Base-by-base conservation (phyloP, 1,284 basidiomycete species). In the Microbotryum saponariae region DNA sequence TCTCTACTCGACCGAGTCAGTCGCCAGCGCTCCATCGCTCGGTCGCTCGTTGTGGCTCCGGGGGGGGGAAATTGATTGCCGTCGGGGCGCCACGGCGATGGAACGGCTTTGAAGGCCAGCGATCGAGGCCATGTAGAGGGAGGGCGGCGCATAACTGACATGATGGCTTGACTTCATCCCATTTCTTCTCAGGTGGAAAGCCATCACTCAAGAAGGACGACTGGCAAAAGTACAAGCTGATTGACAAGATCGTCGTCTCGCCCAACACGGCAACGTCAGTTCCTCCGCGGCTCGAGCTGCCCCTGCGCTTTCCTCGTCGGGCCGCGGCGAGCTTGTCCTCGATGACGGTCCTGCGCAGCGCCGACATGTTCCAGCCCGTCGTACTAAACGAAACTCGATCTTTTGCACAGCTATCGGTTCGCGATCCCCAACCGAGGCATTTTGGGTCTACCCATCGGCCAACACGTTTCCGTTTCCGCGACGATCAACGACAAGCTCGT, bases 391-490 rank as follows among this genome's bases (percentile, higher is more conserved):
- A 10, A 0, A 14, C 37, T 10, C 12, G 5, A 16, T 18, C 37
- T 1, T 27, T 18, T 18, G 10, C 45, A 55, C 73, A 93, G 90
- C 70, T 97, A 97, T 80, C 91, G 91, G 66, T 96, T 97, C 76
- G 84, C 80, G 50, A 82, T 98, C 18, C 88, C 89, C 29, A 79
- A 81, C 64, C 81, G 84, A 52, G 86, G 88, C 76, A 80, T 87
- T 58, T 85, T 98, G 18, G 93, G 93, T 62, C 85, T 98, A 7
- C 94, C 96, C 56, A 87, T 93, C 72, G 96, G 94, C 61, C 92
- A 97, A 78, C 94, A 98, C 80, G 90, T 98, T 72, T 88, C 89
- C 56, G 81, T 98, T 53, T 84, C 85, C 56, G 93, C 94, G 47
- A 85, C 89, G 66, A 90, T 98, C 70, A 82, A 87, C 71, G 94